A percentile compares a stretch with the other conserved stretches of the same genome.
Conservation (phyloP, 2,329 filamentous ascomycete species). For the Gnomoniopsis sp. region DNA sequence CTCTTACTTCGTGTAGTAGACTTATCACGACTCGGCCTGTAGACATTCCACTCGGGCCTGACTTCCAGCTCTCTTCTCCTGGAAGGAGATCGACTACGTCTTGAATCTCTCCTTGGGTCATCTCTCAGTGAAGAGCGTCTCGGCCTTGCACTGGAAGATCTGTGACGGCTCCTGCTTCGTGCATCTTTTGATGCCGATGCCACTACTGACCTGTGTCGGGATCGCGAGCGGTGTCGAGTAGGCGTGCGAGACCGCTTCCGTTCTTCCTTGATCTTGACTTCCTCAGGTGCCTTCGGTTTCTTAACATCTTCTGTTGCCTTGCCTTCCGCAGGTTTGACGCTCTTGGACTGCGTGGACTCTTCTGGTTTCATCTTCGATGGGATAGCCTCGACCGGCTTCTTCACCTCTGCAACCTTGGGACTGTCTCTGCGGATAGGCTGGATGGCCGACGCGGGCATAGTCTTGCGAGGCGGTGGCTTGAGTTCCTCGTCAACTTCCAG, state of each 20-base stretch:
- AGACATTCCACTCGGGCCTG: constrained; percentile 25
- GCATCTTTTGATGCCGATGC: constrained; percentile 28
- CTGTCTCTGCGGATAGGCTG: constrained; percentile 51
- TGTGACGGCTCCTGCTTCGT: constrained; percentile 15
- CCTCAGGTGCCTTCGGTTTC: constrained; percentile 22
- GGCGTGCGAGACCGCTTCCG: constrained; percentile 14
- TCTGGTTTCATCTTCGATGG: constrained; percentile 19
- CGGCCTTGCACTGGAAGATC: constrained; percentile 14
- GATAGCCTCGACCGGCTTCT: constrained; percentile 32
- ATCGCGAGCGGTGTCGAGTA: constrained; percentile 7
- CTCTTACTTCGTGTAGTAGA: constrained; percentile 7
- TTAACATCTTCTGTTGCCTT: constrained; percentile 22
- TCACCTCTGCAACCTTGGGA: constrained; percentile 38
- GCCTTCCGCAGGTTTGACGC: constrained; percentile 21
- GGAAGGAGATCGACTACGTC: background rate
- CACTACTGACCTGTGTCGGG: constrained; percentile 21
- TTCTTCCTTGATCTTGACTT: constrained; percentile 19
- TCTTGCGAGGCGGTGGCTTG: constrained; percentile 50
- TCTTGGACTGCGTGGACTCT: constrained; percentile 25
- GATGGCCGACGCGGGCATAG: constrained; percentile 55
- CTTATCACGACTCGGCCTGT: constrained; percentile 10
- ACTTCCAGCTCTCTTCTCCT: constrained; percentile 27
- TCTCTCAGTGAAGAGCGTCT: constrained; percentile 6
- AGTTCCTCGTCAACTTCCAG: constrained; percentile 55
- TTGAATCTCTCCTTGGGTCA: constrained; percentile 6